A percentile compares a stretch with the other conserved stretches of the same genome.
Conservation (phyloP, 2,329 filamentous ascomycete genomes). For the Paecilomyces fulvus region DNA sequence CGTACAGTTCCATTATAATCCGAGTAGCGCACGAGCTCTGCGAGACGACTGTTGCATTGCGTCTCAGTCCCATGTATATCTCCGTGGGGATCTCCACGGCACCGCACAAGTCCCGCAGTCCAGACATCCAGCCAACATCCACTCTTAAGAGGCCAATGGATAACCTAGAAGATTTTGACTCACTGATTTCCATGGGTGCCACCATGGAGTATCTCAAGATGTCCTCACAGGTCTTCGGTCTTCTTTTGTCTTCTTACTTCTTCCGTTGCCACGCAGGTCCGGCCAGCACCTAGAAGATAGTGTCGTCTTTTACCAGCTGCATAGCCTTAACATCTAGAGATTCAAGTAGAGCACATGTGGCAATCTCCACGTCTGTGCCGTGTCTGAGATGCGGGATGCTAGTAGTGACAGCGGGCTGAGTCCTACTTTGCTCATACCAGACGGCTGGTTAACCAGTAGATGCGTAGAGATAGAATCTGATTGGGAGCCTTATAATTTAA, state of each 20-base stretch:
- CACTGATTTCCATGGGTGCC: not conserved
- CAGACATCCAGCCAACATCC: too few relatives aligned
- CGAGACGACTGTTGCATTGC: too few relatives aligned
- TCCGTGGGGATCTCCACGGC: too few relatives aligned
- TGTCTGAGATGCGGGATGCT: not conserved
- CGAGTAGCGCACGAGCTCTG: too few relatives aligned
- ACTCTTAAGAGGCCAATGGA: too few relatives aligned
- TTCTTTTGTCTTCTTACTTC: not conserved
- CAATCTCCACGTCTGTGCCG: not conserved
- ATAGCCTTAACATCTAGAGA: not conserved
- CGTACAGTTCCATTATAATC: too few relatives aligned
- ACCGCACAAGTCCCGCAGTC: too few relatives aligned
- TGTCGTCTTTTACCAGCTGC: not conserved
- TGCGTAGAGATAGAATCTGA: too few relatives aligned
- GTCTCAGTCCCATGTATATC: too few relatives aligned
- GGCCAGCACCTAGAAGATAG: not conserved
- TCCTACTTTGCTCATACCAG: too few relatives aligned
- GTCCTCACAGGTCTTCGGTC: not conserved
- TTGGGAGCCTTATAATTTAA: not conserved
- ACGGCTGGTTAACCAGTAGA: too few relatives aligned
- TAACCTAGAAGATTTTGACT: not conserved
- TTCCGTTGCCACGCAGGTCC: not conserved
- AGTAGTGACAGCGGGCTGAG: not conserved
- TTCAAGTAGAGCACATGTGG: not conserved
- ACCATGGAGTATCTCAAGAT: not conserved